phyloP scores from a whole-genome alignment of 352 stramenopile genomes.

The Phytophthora cryptogea region DNA sequence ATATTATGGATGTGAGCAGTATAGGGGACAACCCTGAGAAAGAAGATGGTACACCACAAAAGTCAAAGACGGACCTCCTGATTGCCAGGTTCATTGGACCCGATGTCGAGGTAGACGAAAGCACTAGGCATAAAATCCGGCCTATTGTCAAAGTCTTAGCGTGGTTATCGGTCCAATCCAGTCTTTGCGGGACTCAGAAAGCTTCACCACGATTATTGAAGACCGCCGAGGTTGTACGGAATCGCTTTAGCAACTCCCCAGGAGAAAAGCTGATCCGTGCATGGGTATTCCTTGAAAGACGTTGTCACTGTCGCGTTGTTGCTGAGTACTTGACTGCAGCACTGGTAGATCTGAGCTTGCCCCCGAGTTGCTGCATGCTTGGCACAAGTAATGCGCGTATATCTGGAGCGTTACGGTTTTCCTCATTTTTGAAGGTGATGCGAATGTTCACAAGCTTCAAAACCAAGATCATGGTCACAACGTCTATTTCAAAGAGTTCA shows the following conservation, averaged over 20 bases:
- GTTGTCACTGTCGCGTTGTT: constrained; percentile 71
- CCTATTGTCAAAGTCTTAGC: constrained; percentile 63
- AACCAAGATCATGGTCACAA: constrained; percentile 81
- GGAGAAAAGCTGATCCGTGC: constrained; percentile 27
- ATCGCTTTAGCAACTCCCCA: constrained; percentile 45
- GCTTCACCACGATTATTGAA: constrained; percentile 66
- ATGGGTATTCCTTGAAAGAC: constrained; percentile 79
- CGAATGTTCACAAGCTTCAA: constrained; percentile 54
- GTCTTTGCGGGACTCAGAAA: constrained; percentile 37
- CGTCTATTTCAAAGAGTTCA: constrained; percentile 64
- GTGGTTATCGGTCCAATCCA: constrained; percentile 44
- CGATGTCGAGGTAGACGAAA: constrained; percentile 43
- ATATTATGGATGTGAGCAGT: constrained; percentile 14
- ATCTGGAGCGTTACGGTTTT: constrained; percentile 58
- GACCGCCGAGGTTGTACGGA: constrained; percentile 50
- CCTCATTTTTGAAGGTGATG: constrained; percentile 72
- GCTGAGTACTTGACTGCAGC: constrained; percentile 74
- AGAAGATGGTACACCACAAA: constrained; percentile 2
- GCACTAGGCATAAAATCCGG: constrained; percentile 39
- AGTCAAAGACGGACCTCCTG: constrained; percentile 29
- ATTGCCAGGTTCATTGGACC: constrained; percentile 36
- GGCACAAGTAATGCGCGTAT: constrained; percentile 71
- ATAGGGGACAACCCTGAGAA: neutral
- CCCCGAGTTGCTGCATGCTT: constrained; percentile 77
- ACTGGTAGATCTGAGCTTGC: constrained; percentile 45